Percentiles rank a stretch among this genome's conserved stretches.
Conservation (phyloP, 345 rosid species). For the Bruguiera parviflora region DNA sequence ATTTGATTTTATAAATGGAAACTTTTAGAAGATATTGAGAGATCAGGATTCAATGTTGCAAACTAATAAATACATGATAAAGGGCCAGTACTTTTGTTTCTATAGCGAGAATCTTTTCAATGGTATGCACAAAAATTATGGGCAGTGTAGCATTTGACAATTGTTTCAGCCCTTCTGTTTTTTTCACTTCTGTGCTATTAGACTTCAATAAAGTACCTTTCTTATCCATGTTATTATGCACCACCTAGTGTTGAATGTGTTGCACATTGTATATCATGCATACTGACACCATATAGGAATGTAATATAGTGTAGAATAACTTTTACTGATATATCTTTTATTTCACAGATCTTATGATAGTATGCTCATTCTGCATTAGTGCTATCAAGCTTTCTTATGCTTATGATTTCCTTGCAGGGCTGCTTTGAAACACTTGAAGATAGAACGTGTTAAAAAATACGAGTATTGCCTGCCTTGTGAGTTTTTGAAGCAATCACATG, state of each 20-base stretch:
- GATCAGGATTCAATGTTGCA: no score
- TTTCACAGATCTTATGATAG: neutral
- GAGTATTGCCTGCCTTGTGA: conserved; percentile 97
- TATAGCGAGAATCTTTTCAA: no score
- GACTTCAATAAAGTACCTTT: no score
- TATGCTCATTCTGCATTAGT: neutral
- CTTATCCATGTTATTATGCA: neutral
- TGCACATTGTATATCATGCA: neutral
- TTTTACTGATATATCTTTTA: neutral
- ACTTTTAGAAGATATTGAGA: no score
- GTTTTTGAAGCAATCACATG: conserved; percentile 31
- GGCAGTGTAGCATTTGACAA: neutral
- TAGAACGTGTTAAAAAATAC: conserved; percentile 78
- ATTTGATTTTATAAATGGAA: no score
- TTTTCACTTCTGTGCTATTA: neutral
- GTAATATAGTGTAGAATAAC: neutral
- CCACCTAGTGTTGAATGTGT: neutral
- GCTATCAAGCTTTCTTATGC: neutral
- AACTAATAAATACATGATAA: no score
- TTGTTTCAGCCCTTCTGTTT: neutral
- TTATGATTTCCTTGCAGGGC: conserved; percentile 50
- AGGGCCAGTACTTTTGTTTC: no score
- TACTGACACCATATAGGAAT: neutral
- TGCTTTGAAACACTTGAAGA: conserved; percentile 86
- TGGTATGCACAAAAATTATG: neutral